Base-by-base conservation (phyloP, 2,329 filamentous ascomycete species). In the Nigrograna mackinnonii region DNA sequence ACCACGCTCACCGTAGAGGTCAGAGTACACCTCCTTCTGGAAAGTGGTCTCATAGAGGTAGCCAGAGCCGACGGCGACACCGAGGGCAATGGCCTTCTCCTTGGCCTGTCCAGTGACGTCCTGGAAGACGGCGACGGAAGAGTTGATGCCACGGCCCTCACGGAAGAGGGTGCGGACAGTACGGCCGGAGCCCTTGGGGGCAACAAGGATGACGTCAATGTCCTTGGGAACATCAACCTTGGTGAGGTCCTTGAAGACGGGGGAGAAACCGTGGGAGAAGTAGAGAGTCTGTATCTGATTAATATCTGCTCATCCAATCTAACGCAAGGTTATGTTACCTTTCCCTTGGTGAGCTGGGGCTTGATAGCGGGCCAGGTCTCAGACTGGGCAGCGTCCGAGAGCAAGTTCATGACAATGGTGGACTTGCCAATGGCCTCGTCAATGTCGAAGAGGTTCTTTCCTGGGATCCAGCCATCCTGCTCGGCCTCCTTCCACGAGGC, bases 11-110 rank as follows among this genome's bases (percentile, higher is more conserved):
- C 94, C 94, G 82, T 99, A 99, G 60, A 99, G 86, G 78, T 97
- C 94, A 52, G 91, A 96, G 88, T 95, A 96, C 71, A 99, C 94
- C 82, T 99, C 94, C 87, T 99, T 99, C 85, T 99, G 87, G 70
- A 99, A 99, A 72, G 94, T 99, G 71, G 94, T 99, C 87, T 97
- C 89, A 85, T 99, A 99, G 64, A 99, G 89, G 84, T 99, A 99
- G 69, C 94, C 94, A 67, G 87, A 91, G 73, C 92, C 94, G 71
- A 99, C 88, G 70, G 92, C 94, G 55, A 97, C 92, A 79, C 94
- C 94, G 64, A 99, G 85, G 61, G 94, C 94, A 66, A 96, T 79
- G 64, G 94, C 94, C 84, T 92, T 95, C 85, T 99, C 94, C 82
- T 97, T 85, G 68, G 94, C 94, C 78, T 96, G 89, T 75, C 94